Base-by-base conservation (phyloP, 2,329 filamentous ascomycete genomes). In the Furcasterigmium furcatum region DNA sequence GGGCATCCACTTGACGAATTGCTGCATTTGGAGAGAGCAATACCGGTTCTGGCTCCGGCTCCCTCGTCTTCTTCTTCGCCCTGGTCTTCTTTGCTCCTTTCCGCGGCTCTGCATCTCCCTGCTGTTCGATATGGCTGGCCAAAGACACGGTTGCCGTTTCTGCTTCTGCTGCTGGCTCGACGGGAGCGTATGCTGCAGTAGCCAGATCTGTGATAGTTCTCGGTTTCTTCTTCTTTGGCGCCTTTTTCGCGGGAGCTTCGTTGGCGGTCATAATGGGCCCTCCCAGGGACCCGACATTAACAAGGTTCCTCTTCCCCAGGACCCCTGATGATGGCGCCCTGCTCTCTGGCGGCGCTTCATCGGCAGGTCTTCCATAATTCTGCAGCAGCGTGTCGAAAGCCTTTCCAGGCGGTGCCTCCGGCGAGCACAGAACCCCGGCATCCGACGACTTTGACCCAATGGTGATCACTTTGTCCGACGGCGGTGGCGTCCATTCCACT, bases 171-270 rank as follows among this genome's bases (percentile, higher is more conserved):
- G 68, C 63, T 9, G 58, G 52, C 43, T 72, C 61, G 4, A 63
- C 59, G 3, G 67, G 59, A 12, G 60, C 60, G 58, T 91, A 94
- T 5, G 82, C 80, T 12, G 87, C 84, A 2, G 84, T 92, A 10
- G 88, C 87, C 41, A 88, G 68, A 34, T 82, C 87, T 0, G 90
- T 95, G 46, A 95, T 84, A 0, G 89, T 95, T 34, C 81, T 82
- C 1, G 83, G 67, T 61, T 86, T 91, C 65, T 87, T 90, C 62
- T 80, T 83, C 57, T 79, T 80, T 1, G 56, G 51, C 0, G 66
- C 66, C 2, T 65, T 64, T 16, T 56, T 61, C 36, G 58, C 49
- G 12, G 46, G 50, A 2, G 53, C 32, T 39, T 14, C 20, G 13
- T 9, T 13, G n/a, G 5, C 8, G 14, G 41, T 4, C 35, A 57